phyloP scores from a whole-genome alignment of 129 eudicot species.

The Tagetes patula region DNA sequence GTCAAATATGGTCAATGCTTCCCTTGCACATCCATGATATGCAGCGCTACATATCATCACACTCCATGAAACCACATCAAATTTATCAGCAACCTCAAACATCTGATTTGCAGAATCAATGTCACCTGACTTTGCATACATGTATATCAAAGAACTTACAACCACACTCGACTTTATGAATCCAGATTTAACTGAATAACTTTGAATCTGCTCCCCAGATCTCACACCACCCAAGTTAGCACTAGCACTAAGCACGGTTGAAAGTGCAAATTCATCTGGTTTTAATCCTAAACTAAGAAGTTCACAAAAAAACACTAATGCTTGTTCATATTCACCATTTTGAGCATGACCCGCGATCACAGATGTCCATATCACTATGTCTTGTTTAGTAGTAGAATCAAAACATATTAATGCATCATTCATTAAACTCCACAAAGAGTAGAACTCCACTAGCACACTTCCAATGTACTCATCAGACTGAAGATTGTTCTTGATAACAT shows the following conservation, averaged over 20 bases:
- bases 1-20: constrained; percentile 45
- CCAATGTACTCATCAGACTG: constrained; percentile 45
- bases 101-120: constrained; percentile 40
- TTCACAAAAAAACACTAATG: constrained; percentile 33
- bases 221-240: constrained; percentile 45
- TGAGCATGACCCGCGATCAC: constrained; percentile 45
- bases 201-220: constrained; percentile 48
- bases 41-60: constrained; percentile 47
- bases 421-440: constrained; percentile 30
- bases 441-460: constrained; percentile 46
- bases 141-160: constrained; percentile 40
- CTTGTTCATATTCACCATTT: constrained; percentile 40
- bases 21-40: constrained; percentile 47
- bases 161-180: constrained; percentile 29
- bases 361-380: constrained; percentile 51
- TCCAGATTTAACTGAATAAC: constrained; percentile 46
- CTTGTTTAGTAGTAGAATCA: constrained; percentile 32
- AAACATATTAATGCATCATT: constrained; percentile 37
- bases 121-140: constrained; percentile 55
- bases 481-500: constrained; percentile 41
- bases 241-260: constrained; percentile 43
- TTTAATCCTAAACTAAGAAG: constrained; percentile 31
- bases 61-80: constrained; percentile 47
- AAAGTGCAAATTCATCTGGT: constrained; percentile 48
- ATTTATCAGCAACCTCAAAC: constrained; percentile 38